Conservation (phyloP, 2,329 filamentous ascomycete genomes). For the Trichoderma guizhouense region DNA sequence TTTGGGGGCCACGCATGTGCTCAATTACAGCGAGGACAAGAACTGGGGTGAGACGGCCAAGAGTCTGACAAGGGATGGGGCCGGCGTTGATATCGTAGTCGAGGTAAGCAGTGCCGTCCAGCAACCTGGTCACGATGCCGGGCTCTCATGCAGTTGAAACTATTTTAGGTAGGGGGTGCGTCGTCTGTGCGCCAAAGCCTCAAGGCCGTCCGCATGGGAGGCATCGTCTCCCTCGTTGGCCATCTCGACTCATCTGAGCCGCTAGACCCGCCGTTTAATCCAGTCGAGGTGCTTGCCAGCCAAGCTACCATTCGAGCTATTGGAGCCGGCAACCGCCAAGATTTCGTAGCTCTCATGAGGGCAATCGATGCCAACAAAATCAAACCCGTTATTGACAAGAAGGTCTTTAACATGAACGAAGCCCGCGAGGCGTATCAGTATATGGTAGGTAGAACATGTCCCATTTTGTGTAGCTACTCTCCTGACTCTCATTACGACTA, state of each 20-base stretch:
- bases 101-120: background rate
- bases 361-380: background rate
- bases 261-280: background rate
- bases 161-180: background rate
- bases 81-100: background rate
- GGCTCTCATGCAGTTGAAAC: background rate
- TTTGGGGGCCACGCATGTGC: background rate
- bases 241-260: background rate
- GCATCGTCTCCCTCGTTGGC: background rate
- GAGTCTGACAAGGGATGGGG: background rate
- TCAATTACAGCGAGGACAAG: background rate
- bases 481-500: background rate
- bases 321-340: background rate
- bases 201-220: background rate
- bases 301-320: background rate
- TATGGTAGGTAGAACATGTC: background rate
- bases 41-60: background rate
- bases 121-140: background rate
- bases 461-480: background rate
- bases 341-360: background rate
- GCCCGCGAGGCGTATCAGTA: background rate
- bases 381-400: background rate
- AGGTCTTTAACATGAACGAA: background rate
- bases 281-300: background rate
- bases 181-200: background rate